phyloP scores from a whole-genome alignment of 2,329 filamentous ascomycete genomes.

The Penicillium concentricum region DNA sequence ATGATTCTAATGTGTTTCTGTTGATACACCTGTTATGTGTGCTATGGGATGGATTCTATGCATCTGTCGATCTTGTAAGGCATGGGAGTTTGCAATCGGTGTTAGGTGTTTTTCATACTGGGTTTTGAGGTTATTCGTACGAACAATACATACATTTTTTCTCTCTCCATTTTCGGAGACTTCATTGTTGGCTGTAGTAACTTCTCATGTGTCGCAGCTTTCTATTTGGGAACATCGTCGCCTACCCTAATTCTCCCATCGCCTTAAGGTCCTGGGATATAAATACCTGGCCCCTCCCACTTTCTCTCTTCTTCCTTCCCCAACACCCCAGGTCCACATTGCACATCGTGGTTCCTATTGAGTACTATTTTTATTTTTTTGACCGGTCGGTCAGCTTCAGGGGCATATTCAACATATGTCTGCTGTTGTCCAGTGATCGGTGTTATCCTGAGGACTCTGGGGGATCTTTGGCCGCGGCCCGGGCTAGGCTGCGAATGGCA shows the following conservation, averaged over 20 bases:
- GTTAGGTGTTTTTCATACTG: constrained; percentile 17
- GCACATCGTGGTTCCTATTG: not conserved
- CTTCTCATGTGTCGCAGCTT: not conserved
- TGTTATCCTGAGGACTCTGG: not conserved
- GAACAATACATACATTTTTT: constrained; percentile 9
- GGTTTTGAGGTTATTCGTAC: not conserved
- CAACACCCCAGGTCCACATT: not conserved
- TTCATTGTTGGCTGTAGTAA: not conserved
- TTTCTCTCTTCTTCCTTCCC: not conserved
- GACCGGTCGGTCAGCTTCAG: not conserved
- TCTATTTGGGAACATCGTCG: not conserved
- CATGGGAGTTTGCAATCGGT: constrained; percentile 20
- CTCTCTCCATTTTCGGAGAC: not conserved
- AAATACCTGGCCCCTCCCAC: not conserved
- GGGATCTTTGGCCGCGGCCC: not conserved
- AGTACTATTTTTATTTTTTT: not conserved
- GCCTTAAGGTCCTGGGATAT: not conserved
- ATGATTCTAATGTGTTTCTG: constrained; percentile 22
- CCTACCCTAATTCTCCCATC: not conserved
- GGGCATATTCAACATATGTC: not conserved
- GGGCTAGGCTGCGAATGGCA: not conserved
- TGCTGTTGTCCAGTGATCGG: not conserved
- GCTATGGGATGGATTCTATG: constrained; percentile 19
- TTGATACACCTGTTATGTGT: constrained; percentile 19
- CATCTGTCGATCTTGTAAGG: constrained; percentile 15